phyloP scores from a whole-genome alignment of 73 alveolate genomes.

The Uronychia setigera region DNA sequence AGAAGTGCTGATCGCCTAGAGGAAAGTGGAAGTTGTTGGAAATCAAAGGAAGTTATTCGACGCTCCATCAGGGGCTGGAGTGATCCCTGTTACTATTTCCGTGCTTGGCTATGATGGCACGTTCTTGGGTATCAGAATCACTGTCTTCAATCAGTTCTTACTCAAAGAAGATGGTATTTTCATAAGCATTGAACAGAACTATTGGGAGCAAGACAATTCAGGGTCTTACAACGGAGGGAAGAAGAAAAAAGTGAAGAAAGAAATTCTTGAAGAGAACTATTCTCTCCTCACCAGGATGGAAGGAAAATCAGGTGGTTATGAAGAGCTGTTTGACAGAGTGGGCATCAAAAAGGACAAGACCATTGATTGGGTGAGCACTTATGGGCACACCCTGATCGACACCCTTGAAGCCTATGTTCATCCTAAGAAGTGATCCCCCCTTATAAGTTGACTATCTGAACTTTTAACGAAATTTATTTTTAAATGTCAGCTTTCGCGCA shows the following conservation, averaged over 20 bases:
- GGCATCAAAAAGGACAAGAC: not conserved
- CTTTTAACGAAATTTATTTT: not conserved
- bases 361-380: not conserved
- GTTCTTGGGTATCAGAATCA: conserved; percentile 3
- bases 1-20: conserved; percentile 7
- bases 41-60: not conserved
- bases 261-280: not conserved
- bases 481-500: conserved; percentile 4
- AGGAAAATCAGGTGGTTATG: not conserved
- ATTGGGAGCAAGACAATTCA: not conserved
- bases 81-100: conserved; percentile 1
- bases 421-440: not conserved
- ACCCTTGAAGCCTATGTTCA: not conserved
- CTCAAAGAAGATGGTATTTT: not conserved
- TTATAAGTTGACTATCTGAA: not conserved
- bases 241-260: conserved; percentile 3
- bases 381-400: not conserved
- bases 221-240: not conserved
- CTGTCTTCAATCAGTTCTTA: not conserved
- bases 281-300: not conserved
- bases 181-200: not conserved
- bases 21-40: not conserved
- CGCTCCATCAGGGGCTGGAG: conserved; percentile 4
- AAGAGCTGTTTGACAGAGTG: not conserved
- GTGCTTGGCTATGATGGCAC: not conserved